Evolutionary conservation across 2,329 filamentous ascomycete genomes (phyloP), one percentile per base, ranked within the genome.

Genomic region (Cladophialophora yegresii): DNA sequence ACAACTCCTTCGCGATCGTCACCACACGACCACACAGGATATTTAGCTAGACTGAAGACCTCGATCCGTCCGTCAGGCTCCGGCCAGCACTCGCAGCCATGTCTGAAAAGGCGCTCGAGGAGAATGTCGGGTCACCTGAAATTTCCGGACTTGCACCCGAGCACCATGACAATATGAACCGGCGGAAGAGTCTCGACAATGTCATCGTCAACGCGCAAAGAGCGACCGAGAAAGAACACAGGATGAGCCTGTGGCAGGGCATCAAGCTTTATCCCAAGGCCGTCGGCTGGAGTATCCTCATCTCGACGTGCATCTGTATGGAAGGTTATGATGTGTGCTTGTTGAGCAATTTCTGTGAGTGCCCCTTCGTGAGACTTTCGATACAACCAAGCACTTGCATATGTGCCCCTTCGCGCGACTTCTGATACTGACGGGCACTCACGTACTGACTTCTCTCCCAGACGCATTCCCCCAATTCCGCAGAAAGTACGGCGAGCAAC

Each of bases 291-390:
- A 91, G 88, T 71, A 73, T 96, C 57, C 80, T 96, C 64, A 93
- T 96, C 76, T 93, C 89, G n/a, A 93, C 91, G 0, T 93, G 90
- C 75, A 95, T 96, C 73, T 87, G 86, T 72, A 96, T 96, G 92
- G 92, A 96, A 45, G 70, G 70, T 3, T 72, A 70, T 50, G 91
- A 96, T 74, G 82, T 95, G 64, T 88, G 86, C 72, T 80, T 96
- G 43, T 33, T 73, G 16, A 61, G 62, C 30, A 67, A 58, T 30
- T 71, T 74, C 61, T 71, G 66, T 64, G 36, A 49, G 63, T 58
- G 36, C 36, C 13, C 7, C 23, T 20, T 20, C 22, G 7, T 9
- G 8, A 22, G 22, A 50, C 20, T 23, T n/a, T 7, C n/a, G 10
- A 16, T 20, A 13, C n/a, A 23, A 50, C 22, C 6, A 28, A 28